Base-by-base conservation (phyloP, 371 early-diverging fungal genomes). In the Rhizopus arrhizus region DNA sequence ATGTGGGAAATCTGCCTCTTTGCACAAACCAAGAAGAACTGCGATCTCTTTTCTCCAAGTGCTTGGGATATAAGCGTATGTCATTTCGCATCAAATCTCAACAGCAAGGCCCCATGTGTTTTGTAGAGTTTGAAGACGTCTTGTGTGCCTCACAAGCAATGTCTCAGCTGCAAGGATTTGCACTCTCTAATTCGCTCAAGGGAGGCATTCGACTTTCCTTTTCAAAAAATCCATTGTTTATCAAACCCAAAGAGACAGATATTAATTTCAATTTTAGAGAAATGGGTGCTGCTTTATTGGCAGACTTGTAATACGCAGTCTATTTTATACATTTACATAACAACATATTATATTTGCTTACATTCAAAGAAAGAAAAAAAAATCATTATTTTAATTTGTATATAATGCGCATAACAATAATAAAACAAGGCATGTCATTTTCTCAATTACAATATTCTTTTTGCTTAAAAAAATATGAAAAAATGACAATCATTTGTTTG, bases 131-230 rank as follows among this genome's bases (percentile, higher is more conserved):
- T 84, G 94, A 93, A 48, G 87, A 88, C 73, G 87, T 95, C 32
- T 81, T 80, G 13, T 93, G 80, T 77, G 95, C 97, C 31, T 89
- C 92, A 36, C 84, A 87, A 53, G 95, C 95, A 3, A 78, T 97
- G 69, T 80, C 81, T 46, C 87, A 92, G 33, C 81, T 93, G 40
- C 86, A 94, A 60, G 97, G 95, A 47, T 74, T 73, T 45, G 86
- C 82, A 33, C 74, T 95, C 45, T 80, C 87, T 61, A 94, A 89
- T 78, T 93, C 94, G 11, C 85, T 89, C 28, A 94, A 92, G 72
- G 92, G 94, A 32, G 96, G 96, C 13, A 94, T 96, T 61, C 88
- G 97, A 13, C 84, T 97, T 32, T 90, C 91, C 53, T 95, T 86
- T 73, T 94, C 93, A 62, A 97, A 97, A 82, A 97, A 97, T 72